phyloP scores from a whole-genome alignment of 1,139 yeast species.

The Geotrichum bryndzae region DNA sequence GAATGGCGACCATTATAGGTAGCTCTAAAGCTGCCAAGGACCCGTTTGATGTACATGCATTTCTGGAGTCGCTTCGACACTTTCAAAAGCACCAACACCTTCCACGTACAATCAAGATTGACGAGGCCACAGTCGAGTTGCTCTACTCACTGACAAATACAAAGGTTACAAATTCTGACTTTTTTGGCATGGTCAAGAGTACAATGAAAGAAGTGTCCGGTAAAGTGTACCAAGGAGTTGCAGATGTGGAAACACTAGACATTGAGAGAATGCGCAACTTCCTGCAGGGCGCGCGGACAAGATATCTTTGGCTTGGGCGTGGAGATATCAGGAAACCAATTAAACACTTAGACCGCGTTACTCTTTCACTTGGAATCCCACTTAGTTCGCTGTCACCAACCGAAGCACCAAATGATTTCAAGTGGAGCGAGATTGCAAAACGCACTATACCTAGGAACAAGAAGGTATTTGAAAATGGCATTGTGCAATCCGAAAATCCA shows the following conservation, averaged over 20 bases:
- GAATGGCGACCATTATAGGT: constrained; percentile 54
- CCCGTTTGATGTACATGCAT: constrained; percentile 71
- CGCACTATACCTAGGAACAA: constrained; percentile 14
- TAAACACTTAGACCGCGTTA: constrained; percentile 1
- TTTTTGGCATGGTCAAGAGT: constrained; percentile 61
- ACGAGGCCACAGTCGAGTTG: constrained; percentile 55
- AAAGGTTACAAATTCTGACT: constrained; percentile 40
- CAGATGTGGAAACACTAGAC: constrained; percentile 48
- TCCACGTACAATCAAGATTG: constrained; percentile 53
- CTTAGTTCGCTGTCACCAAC: constrained; percentile 22
- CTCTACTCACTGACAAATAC: constrained; percentile 56
- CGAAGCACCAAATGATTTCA: constrained; percentile 17
- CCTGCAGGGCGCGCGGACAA: constrained; percentile 44
- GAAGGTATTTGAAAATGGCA: constrained; percentile 11
- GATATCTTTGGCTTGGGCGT: constrained; percentile 46
- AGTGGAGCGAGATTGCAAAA: constrained; percentile 15
- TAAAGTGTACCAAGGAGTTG: constrained; percentile 37
- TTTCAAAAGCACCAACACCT: constrained; percentile 67
- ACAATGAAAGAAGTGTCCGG: constrained; percentile 66
- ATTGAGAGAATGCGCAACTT: constrained; percentile 42
- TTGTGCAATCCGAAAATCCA: neutral
- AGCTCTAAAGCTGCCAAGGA: constrained; percentile 82
- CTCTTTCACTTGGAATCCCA: constrained; percentile 25
- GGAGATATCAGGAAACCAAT: constrained; percentile 28
- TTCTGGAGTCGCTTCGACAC: constrained; percentile 51